Evolutionary conservation across 495 filamentous ascomycete genomes (phyloP), one percentile per base, ranked within the genome.

Genomic region (Tuber aestivum): DNA sequence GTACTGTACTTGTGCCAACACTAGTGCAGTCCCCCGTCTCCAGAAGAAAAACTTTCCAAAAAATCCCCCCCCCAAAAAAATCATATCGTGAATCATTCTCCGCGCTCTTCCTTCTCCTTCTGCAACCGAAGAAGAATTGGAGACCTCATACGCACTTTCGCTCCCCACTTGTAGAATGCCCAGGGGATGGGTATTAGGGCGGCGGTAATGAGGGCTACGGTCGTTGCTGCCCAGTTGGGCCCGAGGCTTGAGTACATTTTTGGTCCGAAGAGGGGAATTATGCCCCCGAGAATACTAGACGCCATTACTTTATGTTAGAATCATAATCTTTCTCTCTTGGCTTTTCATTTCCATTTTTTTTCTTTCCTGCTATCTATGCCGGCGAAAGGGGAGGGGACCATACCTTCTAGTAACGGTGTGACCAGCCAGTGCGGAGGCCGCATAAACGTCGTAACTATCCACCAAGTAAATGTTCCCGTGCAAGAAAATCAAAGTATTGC

Each of bases 381-480:
- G 2, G 1, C 0, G 8, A n/a, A n/a, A n/a, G 48, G 23, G 21
- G 48, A 9, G 48, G 8, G 4, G 6, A 48, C 2, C 23, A 56
- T 48, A 78, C 78, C 78, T 90, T n/a, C 93, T 85, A 37, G 91
- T 85, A 8, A 95, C 90, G 0, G 90, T 87, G 77, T 95, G 94
- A 0, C 92, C 92, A 0, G 93, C 93, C 44, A 95, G 83, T 0
- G 93, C 93, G 21, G 88, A 91, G 0, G 93, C 93, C 0, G 92
- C 89, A 80, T 91, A 95, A 71, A 93, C 88, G 42, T 91, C 93
- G 81, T 97, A 97, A 23, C 89, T 88, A 41, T 89, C 86, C 9
- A 92, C 92, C 1, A 97, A 85, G 81, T 96, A 97, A 76, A 92
- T 94, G 21, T 85, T 87, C 0, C 90, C 88, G 79, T 95, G 94